Base-by-base conservation (phyloP, 371 early-diverging fungal genomes). In the Mortierella sp. region DNA sequence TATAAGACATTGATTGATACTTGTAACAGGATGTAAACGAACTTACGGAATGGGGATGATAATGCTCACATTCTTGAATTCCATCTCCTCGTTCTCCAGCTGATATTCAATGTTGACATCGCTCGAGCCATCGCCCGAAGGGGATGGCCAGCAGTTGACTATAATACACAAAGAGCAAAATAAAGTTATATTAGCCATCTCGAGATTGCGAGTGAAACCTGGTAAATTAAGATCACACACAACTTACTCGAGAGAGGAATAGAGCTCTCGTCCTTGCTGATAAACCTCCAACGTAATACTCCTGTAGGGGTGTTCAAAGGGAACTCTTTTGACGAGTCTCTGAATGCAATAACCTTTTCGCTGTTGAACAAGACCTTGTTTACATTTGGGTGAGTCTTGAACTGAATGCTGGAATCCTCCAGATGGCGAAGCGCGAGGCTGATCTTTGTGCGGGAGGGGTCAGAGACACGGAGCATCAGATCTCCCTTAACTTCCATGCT, bases 61-160 rank as follows among this genome's bases (percentile, higher is more conserved):
- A 64, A 98, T 93, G 5, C 91, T 84, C 30, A 98, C 97, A 60
- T 96, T 94, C 35, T 90, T 90, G n/a, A 98, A 88, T 73, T 90
- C 94, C 66, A 97, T 88, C 39, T 88, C 86, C 47, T 89, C 85
- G 60, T 88, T 87, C 77, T 91, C 94, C 67, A 97, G 88, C 80
- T 97, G 97, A 75, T 97, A 98, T 84, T 98, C 99, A 62, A 97
- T 93, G 78, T 94, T 97, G 24, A 97, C 97, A 81, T 97, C 97
- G 64, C 93, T 92, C 2, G 91, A 86, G 2, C 98, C 98, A 75
- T 90, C 90, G 59, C 93, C 97, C 35, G 93, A 88, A 35, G 96
- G 96, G 37, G 97, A 94, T 20, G 98, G 97, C 99, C 99, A 98
- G 89, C 98, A 98, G 85, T 94, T 98, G 84, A 97, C 93, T 93